phyloP scores from a whole-genome alignment of 352 stramenopile genomes.

The Pythium aphanidermatum region DNA sequence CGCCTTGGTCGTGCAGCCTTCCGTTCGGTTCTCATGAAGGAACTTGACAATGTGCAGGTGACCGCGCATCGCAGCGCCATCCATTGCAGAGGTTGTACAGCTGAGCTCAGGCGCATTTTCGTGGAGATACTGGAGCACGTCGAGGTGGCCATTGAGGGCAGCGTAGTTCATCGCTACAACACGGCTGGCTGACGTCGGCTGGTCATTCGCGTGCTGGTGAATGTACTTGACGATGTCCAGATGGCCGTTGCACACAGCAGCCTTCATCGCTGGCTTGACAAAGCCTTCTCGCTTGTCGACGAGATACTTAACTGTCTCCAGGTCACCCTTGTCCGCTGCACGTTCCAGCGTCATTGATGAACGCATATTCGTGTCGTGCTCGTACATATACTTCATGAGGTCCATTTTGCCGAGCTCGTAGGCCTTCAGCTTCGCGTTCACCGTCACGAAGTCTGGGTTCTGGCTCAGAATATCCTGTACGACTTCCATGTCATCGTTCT shows the following conservation, averaged over 20 bases:
- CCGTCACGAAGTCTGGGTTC: constrained; percentile 26
- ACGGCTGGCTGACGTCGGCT: constrained; percentile 37
- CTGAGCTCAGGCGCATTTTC: constrained; percentile 19
- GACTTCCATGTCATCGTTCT: constrained; percentile 27
- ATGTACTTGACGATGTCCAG: constrained; percentile 48
- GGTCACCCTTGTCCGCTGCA: constrained; percentile 30
- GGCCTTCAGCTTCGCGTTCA: constrained; percentile 40
- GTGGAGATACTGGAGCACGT: constrained; percentile 29
- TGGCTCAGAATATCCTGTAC: constrained; percentile 26
- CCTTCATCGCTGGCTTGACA: constrained; percentile 45
- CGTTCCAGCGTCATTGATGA: constrained; percentile 38
- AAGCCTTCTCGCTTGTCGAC: constrained; percentile 37
- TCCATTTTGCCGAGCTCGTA: constrained; percentile 32
- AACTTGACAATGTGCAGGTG: constrained; percentile 30
- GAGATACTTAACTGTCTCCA: constrained; percentile 50
- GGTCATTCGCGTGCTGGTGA: constrained; percentile 31
- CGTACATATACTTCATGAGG: constrained; percentile 53
- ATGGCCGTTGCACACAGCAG: constrained; percentile 32
- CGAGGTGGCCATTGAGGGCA: constrained; percentile 26
- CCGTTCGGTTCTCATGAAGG: constrained; percentile 26
- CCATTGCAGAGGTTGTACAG: constrained; percentile 27
- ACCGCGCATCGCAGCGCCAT: constrained; percentile 20
- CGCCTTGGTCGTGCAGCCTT: constrained; percentile 25
- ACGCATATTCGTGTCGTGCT: constrained; percentile 30
- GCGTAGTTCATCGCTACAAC: constrained; percentile 41